A percentile compares a stretch with the other conserved stretches of the same genome.
Evolutionary conservation across 768 basidiomycete genomes (phyloP).

Genomic region (Pilatotrama ljubarskyi): DNA sequence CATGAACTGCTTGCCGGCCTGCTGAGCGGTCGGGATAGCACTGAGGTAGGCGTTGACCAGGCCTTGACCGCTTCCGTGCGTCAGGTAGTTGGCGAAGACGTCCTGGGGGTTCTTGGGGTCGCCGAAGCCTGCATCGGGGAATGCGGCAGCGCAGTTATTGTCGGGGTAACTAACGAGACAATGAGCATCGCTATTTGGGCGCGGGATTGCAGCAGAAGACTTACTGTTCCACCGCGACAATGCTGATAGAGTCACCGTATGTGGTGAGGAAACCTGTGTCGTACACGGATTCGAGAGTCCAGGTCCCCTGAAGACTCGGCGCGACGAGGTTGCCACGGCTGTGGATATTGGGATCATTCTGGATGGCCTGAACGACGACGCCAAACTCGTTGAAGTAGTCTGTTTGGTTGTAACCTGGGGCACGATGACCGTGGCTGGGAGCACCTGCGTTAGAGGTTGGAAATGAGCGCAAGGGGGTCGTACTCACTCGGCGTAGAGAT

Average conservation of each 20-base stretch:
- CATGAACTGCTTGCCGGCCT: conserved; percentile 40
- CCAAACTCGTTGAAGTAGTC: conserved; percentile 57
- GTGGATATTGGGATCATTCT: conserved; percentile 28
- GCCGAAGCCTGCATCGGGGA: conserved; percentile 25
- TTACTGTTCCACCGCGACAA: conserved; percentile 42
- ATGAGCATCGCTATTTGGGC: background rate
- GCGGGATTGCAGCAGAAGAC: background rate
- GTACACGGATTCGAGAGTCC: conserved; percentile 24
- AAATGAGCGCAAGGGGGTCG: background rate
- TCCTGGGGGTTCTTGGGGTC: conserved; percentile 36
- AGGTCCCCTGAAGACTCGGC: conserved; percentile 28
- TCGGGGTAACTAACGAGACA: conserved; percentile 36
- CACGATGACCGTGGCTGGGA: conserved; percentile 38
- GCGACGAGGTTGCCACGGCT: conserved; percentile 37
- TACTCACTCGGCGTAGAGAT: conserved; percentile 53
- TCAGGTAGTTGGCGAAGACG: conserved; percentile 45
- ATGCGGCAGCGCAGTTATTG: conserved; percentile 37
- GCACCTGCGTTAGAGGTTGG: background rate
- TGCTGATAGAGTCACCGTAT: conserved; percentile 36
- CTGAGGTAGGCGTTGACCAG: conserved; percentile 43
- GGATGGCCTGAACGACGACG: conserved; percentile 44
- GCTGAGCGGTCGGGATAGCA: conserved; percentile 34
- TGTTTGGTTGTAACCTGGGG: conserved; percentile 34
- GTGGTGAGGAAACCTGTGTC: conserved; percentile 31
- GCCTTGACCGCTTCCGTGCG: conserved; percentile 39